Percentiles rank a stretch among this genome's conserved stretches.
phyloP scores from a whole-genome alignment of 2,329 filamentous ascomycete species.

The Colletotrichum sublineola region DNA sequence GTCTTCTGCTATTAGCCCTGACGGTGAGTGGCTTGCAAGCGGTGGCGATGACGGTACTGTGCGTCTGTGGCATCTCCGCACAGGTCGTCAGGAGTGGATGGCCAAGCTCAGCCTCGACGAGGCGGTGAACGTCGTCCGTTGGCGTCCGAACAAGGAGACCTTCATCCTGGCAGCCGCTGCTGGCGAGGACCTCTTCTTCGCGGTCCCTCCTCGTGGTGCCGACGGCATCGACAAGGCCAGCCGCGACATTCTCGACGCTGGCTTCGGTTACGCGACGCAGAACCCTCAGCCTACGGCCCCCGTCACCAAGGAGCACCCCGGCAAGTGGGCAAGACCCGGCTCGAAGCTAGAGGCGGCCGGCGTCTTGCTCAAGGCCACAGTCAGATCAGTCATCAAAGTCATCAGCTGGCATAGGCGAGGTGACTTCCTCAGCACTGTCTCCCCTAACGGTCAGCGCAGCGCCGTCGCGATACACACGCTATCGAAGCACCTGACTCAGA shows the following conservation, averaged over 20 bases:
- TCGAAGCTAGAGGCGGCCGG: constrained; percentile 80
- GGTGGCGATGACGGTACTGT: constrained; percentile 96
- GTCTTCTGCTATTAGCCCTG: constrained; percentile 86
- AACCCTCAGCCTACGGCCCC: constrained; percentile 67
- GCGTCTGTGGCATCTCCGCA: constrained; percentile 88
- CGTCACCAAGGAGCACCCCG: constrained; percentile 79
- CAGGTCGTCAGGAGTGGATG: constrained; percentile 89
- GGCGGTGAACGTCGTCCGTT: constrained; percentile 87
- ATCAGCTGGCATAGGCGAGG: constrained; percentile 94
- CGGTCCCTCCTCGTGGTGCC: constrained; percentile 80
- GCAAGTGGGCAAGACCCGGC: constrained; percentile 87
- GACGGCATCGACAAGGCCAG: constrained; percentile 81
- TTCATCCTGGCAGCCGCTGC: constrained; percentile 86
- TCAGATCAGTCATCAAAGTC: constrained; percentile 85
- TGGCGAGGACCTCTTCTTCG: constrained; percentile 87
- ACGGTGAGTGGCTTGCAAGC: constrained; percentile 87
- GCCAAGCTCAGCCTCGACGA: constrained; percentile 82
- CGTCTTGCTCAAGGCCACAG: constrained; percentile 83
- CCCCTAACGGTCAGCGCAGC: constrained; percentile 80
- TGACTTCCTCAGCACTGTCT: constrained; percentile 94
- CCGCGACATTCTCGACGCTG: constrained; percentile 82
- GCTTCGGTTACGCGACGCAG: constrained; percentile 92
- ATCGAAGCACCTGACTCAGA: constrained; percentile 93
- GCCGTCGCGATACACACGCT: constrained; percentile 95
- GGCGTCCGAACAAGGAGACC: constrained; percentile 87